Percentiles rank a stretch among this genome's conserved stretches.
Conservation (phyloP, 2,329 filamentous ascomycete species). For the Verticillium isaacii region DNA sequence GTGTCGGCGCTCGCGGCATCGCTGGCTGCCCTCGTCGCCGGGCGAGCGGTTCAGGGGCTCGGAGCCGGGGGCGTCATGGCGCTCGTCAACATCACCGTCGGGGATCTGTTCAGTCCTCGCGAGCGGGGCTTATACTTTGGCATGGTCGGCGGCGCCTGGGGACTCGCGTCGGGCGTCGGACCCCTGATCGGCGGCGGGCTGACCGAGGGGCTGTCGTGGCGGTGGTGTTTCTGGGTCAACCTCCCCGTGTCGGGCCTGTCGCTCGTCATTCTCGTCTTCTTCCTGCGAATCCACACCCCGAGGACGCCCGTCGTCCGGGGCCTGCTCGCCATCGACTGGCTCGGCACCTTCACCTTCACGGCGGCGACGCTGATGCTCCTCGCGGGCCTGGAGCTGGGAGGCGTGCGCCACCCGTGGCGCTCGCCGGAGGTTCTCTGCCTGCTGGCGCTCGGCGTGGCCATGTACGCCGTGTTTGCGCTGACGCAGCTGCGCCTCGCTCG, state of each 20-base stretch:
- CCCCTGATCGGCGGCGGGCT: slow-evolving; percentile 67
- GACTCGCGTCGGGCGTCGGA: slow-evolving; percentile 59
- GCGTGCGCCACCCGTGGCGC: slow-evolving; percentile 68
- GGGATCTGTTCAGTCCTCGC: slow-evolving; percentile 50
- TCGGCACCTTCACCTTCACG: slow-evolving; percentile 55
- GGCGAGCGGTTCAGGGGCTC: slow-evolving; percentile 42
- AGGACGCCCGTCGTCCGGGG: slow-evolving; percentile 53
- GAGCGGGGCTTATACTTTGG: slow-evolving; percentile 48
- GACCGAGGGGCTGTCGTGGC: slow-evolving; percentile 59
- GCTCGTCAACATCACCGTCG: slow-evolving; percentile 55
- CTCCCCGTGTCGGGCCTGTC: slow-evolving; percentile 41
- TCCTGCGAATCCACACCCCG: slow-evolving; percentile 61
- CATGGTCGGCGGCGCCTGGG: slow-evolving; percentile 54
- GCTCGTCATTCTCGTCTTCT: slow-evolving; percentile 49
- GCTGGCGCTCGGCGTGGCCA: slow-evolving; percentile 65
- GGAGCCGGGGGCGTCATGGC: slow-evolving; percentile 54
- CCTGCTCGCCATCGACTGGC: slow-evolving; percentile 58
- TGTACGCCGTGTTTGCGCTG: slow-evolving; percentile 61
- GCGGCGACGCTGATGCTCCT: slow-evolving; percentile 82
- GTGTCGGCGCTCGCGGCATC: slow-evolving; percentile 41
- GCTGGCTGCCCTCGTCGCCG: slow-evolving; percentile 8
- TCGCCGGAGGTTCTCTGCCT: slow-evolving; percentile 73
- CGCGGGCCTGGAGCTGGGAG: slow-evolving; percentile 81
- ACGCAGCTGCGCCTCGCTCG: slow-evolving; percentile 70
- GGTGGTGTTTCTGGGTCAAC: slow-evolving; percentile 69